These are phyloP conservation scores for Alternaria angustiovoidea DNA, from an alignment of 2,329 filamentous ascomycete genomes.

Conservation along the genomic window DNA sequence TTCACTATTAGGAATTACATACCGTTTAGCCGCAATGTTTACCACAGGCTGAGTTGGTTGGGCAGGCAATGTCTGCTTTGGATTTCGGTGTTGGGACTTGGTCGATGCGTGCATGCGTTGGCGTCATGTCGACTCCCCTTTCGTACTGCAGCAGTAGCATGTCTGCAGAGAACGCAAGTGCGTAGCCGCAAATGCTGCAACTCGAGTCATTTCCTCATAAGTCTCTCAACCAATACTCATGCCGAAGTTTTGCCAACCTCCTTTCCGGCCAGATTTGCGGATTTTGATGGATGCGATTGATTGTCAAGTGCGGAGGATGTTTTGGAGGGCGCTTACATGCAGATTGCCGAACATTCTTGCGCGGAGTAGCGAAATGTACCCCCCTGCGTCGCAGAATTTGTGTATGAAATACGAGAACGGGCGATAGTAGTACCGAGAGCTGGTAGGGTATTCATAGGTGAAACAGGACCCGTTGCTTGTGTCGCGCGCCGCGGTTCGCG, in stretches of 20 bases:
- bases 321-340: conserved; percentile 31
- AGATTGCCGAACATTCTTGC: conserved; percentile 16
- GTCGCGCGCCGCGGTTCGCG: conserved; percentile 30
- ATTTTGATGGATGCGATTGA: conserved; percentile 7
- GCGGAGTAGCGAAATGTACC: conserved; percentile 13
- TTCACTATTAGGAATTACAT: background rate
- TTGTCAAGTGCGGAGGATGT: conserved; percentile 4
- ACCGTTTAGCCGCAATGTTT: conserved; percentile 14
- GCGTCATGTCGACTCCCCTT: conserved; percentile 40
- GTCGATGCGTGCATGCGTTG: conserved; percentile 40
- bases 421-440: conserved; percentile 29
- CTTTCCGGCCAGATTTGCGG: background rate
- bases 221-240: conserved; percentile 11
- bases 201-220: conserved; percentile 27
- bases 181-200: conserved; percentile 24
- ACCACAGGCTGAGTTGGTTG: conserved; percentile 35
- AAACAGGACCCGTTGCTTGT: conserved; percentile 44
- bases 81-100: conserved; percentile 23
- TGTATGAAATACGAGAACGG: conserved; percentile 23
- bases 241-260: conserved; percentile 1
- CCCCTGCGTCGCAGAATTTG: conserved; percentile 40
- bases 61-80: conserved; percentile 9
- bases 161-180: conserved; percentile 20
- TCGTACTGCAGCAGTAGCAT: conserved; percentile 31
- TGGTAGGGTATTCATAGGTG: conserved; percentile 32